A percentile compares a stretch with the other conserved stretches of the same genome.
phyloP scores from a whole-genome alignment of 1,139 yeast genomes.

The Suhomyces choctaworum region DNA sequence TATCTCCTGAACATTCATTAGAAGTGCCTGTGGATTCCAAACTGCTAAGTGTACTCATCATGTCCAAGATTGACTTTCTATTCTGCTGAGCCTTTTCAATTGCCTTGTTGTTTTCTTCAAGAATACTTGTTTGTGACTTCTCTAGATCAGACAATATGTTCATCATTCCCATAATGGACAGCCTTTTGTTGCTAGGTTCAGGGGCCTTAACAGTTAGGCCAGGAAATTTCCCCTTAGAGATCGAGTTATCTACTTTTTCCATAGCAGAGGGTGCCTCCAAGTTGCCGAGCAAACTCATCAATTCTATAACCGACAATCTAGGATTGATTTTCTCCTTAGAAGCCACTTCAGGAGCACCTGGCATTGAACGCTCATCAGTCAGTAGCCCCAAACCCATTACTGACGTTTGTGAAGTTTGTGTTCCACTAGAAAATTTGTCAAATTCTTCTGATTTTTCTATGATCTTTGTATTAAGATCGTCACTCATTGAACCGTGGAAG shows the following conservation, averaged over 20 bases:
- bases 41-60: slow-evolving; percentile 22
- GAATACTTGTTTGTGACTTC: slow-evolving; percentile 14
- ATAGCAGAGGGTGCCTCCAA: slow-evolving; percentile 13
- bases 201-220: not conserved
- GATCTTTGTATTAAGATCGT: slow-evolving; percentile 23
- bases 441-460: slow-evolving; percentile 19
- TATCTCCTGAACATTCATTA: slow-evolving; percentile 11
- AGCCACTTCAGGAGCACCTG: not conserved
- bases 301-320: slow-evolving; percentile 19
- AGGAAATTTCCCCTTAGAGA: slow-evolving; percentile 5
- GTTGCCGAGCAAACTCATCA: slow-evolving; percentile 22
- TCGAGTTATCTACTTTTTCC: not conserved
- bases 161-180: slow-evolving; percentile 22
- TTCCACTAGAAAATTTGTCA: slow-evolving; percentile 15
- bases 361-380: not conserved
- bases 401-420: no score
- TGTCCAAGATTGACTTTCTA: slow-evolving; percentile 26
- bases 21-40: slow-evolving; percentile 12
- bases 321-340: slow-evolving; percentile 8
- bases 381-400: not conserved
- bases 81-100: slow-evolving; percentile 17
- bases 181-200: slow-evolving; percentile 7
- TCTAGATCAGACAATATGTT: slow-evolving; percentile 20
- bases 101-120: slow-evolving; percentile 14
- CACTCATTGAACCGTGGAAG: slow-evolving; percentile 38